Percentiles rank a stretch among this genome's conserved stretches.
phyloP scores from a whole-genome alignment of 2,329 filamentous ascomycete genomes.

The Sclerotiophoma versabilis region DNA sequence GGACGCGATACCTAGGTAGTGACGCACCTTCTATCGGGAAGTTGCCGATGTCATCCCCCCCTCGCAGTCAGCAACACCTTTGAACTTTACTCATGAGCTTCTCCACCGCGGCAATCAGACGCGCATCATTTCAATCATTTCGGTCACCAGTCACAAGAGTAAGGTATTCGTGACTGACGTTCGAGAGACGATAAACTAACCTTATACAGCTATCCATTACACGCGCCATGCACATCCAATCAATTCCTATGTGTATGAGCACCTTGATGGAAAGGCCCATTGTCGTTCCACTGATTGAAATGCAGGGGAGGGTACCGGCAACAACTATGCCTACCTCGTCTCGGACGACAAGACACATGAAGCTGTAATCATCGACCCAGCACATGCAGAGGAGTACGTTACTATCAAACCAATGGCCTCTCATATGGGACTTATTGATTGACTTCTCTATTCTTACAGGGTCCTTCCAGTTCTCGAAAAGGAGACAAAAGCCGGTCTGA shows the following conservation, averaged over 20 bases:
- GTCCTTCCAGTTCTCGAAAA: constrained; percentile 73
- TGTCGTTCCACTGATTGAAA: neutral
- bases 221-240: constrained; percentile 81
- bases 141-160: constrained; percentile 30
- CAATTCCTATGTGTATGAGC: constrained; percentile 82
- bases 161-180: neutral
- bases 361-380: constrained; percentile 75
- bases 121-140: constrained; percentile 30
- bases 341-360: constrained; percentile 59
- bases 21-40: neutral
- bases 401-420: neutral
- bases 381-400: constrained; percentile 76
- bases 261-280: constrained; percentile 19
- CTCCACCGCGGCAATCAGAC: constrained; percentile 36
- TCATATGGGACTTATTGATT: neutral
- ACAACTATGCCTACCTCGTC: constrained; percentile 81
- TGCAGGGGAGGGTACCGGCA: constrained; percentile 76
- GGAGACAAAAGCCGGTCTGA: constrained; percentile 76
- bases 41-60: constrained; percentile 34
- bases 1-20: too few species aligned
- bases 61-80: constrained; percentile 48
- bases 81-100: constrained; percentile 43
- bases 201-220: constrained; percentile 34
- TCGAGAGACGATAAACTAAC: constrained; percentile 24
- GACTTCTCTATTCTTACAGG: constrained; percentile 46